Base-by-base conservation (phyloP, 2,329 filamentous ascomycete species). In the Hypoxylon sp. region DNA sequence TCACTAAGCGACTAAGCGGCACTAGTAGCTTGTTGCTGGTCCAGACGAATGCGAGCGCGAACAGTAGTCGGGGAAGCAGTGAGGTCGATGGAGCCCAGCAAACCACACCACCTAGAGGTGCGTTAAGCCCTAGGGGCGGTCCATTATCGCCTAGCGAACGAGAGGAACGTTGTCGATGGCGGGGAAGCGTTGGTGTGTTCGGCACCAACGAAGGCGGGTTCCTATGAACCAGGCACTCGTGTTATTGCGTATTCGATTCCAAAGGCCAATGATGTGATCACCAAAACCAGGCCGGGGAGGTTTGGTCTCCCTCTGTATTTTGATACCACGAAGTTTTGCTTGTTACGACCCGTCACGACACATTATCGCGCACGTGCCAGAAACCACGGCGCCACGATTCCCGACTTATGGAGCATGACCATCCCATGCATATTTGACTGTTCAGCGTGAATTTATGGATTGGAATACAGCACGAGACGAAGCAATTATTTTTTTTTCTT, bases 11-110 rank as follows among this genome's bases (percentile, higher is more conserved):
- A 68, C 77, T 90, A 59, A 89, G 87, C 72, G 89, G 85, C 75
- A 89, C 87, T 56, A 89, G 86, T 75, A 89, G 85, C 76, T 79
- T 89, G 74, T 80, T 90, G 58, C 81, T 89, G 50, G 82, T 88
- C 61, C 86, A 89, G 79, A 86, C 86, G 67, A 88, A 88, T 75
- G 80, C 82, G 65, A 84, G 82, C 67, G 79, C 78, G 65, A 78
- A 79, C 68, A 87, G 84, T 79, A 85, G 82, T 75, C 79, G 82
- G 58, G 79, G 80, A 61, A 85, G 84, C 76, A 82, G 79, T 73
- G 85, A 86, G 66, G 72, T 79, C 65, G 83, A 86, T 19, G 56
- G 65, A 54, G 32, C 72, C 67, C 80, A 82, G 65, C 73, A 78
- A 69, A 74, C 81, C 72, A 76, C 80, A 54, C 75, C 79, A 65